These are phyloP conservation scores for Clarireedia monteithiana DNA, from an alignment of 2,329 filamentous ascomycete genomes.

Conservation along the genomic window DNA sequence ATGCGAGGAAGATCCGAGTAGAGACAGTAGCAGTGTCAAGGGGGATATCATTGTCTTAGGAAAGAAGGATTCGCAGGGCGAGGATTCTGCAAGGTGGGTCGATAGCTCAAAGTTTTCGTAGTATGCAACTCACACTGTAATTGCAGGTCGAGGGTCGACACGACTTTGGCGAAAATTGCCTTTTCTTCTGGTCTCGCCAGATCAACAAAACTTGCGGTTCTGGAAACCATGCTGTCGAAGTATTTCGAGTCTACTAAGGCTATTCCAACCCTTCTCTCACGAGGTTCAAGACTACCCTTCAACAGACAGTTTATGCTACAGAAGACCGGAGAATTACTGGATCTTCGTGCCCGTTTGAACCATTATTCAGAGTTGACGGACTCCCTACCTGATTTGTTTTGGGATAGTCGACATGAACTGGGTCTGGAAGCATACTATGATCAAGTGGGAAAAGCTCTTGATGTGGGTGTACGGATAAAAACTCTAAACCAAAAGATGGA, in stretches of 20 bases:
- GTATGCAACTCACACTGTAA: constrained; percentile 4
- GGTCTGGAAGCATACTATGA: constrained; percentile 93
- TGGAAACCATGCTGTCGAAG: constrained; percentile 72
- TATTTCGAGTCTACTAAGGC: constrained; percentile 83
- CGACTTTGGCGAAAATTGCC: constrained; percentile 83
- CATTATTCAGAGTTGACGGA: constrained; percentile 96
- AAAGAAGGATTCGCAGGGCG: constrained; percentile 51
- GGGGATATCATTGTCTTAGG: constrained; percentile 87
- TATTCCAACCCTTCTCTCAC: constrained; percentile 72
- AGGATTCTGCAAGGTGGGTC: constrained; percentile 28
- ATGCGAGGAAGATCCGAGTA: constrained; percentile 66
- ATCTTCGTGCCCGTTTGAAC: constrained; percentile 85
- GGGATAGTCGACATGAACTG: constrained; percentile 84
- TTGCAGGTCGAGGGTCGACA: constrained; percentile 35
- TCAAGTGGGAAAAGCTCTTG: constrained; percentile 80
- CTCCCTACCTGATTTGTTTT: constrained; percentile 90
- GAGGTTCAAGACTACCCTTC: constrained; percentile 54
- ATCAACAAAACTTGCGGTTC: constrained; percentile 85
- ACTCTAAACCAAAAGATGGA: constrained; percentile 96
- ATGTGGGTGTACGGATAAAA: constrained; percentile 85
- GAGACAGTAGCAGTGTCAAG: constrained; percentile 69
- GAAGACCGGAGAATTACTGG: constrained; percentile 88
- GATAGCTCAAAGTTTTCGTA: not conserved
- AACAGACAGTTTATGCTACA: constrained; percentile 74
- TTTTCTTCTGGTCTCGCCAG: constrained; percentile 91